Base-by-base conservation (phyloP, 345 rosid species). In the Hibiscus trionum region DNA sequence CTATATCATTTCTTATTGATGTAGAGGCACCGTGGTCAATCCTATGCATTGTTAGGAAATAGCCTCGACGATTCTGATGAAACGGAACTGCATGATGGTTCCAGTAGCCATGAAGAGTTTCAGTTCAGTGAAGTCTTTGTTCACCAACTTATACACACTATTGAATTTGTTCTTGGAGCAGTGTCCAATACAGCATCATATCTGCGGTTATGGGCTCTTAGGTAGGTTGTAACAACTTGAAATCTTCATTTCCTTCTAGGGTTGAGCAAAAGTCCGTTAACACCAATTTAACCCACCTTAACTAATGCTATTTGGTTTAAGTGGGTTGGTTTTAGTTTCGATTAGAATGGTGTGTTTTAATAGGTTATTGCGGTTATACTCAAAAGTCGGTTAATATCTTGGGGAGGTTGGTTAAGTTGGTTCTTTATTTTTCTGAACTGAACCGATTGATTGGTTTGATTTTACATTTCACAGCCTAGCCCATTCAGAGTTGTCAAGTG, bases 151-250 rank as follows among this genome's bases (percentile, higher is more conserved):
- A 89, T 89, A 69, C 90, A 86, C 58, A 87, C 91, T n/a, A 87
- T 86, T 57, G 91, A 89, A 73, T 87, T 86, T 70, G 90, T 87
- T 1, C 88, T 86, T 14, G 87, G 94, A 72, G 90, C 88, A 26
- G 91, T 86, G 49, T 89, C 91, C 21, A 89, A 87, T 71, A 86
- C 91, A 42, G 94, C 94, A 50, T 89, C 91, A 8, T 84, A 86
- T 72, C 80, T 89, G 27, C 84, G 94, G 26, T 68, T 83, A 66
- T 87, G 94, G 94, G 90, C 94, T 35, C 90, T 89, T 50, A 89
- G 91, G 93, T 85, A 57, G 39, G 83, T 55, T 39, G 3, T 56
- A 37, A 46, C 29, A 56, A 49, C 63, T 59, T 53, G 9, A 39
- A 17, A 49, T 19, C 8, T 56, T 26, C 5, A 7, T 68, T 58